These are phyloP conservation scores for Daedaleopsis nitida DNA, from an alignment of 768 basidiomycete species.

Conservation along the genomic window DNA sequence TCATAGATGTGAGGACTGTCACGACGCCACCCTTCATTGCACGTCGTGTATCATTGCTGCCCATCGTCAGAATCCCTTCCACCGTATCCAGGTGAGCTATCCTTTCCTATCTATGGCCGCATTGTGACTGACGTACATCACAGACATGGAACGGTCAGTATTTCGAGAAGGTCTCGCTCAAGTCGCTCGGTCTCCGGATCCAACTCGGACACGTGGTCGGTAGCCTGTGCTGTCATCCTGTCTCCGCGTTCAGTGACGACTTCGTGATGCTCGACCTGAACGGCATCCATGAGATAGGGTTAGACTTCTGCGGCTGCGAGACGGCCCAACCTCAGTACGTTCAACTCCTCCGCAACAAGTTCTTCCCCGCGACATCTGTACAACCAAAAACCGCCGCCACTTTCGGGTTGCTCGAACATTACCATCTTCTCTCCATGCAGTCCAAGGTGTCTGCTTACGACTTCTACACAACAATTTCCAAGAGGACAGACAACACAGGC, in stretches of 20 bases:
- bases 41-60: neutral
- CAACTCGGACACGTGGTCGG: slow-evolving; percentile 30
- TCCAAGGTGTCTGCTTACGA: slow-evolving; percentile 36
- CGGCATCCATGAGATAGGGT: slow-evolving; percentile 26
- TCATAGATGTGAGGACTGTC: neutral
- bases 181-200: slow-evolving; percentile 21
- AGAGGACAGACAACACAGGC: slow-evolving; percentile 35
- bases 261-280: slow-evolving; percentile 28
- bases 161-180: slow-evolving; percentile 7
- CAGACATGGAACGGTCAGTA: neutral
- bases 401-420: slow-evolving; percentile 31
- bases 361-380: slow-evolving; percentile 34
- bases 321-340: neutral
- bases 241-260: neutral
- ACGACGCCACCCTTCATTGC: neutral
- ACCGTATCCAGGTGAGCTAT: slow-evolving; percentile 21
- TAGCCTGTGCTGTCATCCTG: slow-evolving; percentile 9
- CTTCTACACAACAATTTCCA: slow-evolving; percentile 32
- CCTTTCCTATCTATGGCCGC: neutral
- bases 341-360: slow-evolving; percentile 33
- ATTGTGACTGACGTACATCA: neutral
- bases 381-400: slow-evolving; percentile 35
- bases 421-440: slow-evolving; percentile 35
- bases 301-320: slow-evolving; percentile 30
- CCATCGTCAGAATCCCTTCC: slow-evolving; percentile 18